Evolutionary conservation across 495 filamentous ascomycete species (phyloP).

Genomic region (Emericellopsis terricola): DNA sequence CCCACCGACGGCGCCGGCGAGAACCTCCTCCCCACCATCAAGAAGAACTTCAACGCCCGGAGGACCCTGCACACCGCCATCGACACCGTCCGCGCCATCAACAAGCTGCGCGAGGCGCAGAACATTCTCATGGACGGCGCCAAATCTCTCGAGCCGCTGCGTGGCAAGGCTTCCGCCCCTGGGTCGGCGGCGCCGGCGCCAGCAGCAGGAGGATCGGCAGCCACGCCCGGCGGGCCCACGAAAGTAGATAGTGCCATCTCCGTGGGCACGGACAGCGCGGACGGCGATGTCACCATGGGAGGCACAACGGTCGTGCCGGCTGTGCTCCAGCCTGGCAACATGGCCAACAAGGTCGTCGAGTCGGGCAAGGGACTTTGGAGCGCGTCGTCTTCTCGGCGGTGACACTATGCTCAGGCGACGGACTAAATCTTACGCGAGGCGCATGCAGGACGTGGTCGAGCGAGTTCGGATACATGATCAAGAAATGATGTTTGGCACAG

Average conservation of each 20-base stretch:
- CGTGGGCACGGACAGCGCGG: slow-evolving; percentile 7
- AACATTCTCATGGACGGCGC: slow-evolving; percentile 56
- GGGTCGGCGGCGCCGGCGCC: too few relatives aligned
- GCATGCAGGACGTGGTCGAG: too few relatives aligned
- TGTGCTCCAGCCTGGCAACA: slow-evolving; percentile 13
- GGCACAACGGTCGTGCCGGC: slow-evolving; percentile 14
- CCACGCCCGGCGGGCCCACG: not conserved
- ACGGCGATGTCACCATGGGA: slow-evolving; percentile 18
- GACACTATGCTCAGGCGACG: too few relatives aligned
- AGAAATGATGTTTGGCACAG: too few relatives aligned
- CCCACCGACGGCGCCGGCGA: slow-evolving; percentile 73
- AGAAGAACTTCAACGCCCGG: slow-evolving; percentile 98
- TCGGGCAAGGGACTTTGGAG: slow-evolving; percentile 19
- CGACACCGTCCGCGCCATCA: slow-evolving; percentile 95
- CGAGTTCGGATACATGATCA: too few relatives aligned
- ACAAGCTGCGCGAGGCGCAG: slow-evolving; percentile 80
- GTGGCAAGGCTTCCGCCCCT: slow-evolving; percentile 2
- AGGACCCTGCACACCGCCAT: slow-evolving; percentile 90
- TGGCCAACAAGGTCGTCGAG: slow-evolving; percentile 14
- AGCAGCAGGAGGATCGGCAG: too few relatives aligned
- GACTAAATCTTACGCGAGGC: too few relatives aligned
- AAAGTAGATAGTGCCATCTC: slow-evolving; percentile 17
- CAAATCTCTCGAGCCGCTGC: slow-evolving; percentile 17
- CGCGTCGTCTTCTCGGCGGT: too few relatives aligned
- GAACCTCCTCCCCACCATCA: slow-evolving; percentile 80